Evolutionary conservation across 2,329 filamentous ascomycete genomes (phyloP).

Genomic region (Aspergillus tubingensis): DNA sequence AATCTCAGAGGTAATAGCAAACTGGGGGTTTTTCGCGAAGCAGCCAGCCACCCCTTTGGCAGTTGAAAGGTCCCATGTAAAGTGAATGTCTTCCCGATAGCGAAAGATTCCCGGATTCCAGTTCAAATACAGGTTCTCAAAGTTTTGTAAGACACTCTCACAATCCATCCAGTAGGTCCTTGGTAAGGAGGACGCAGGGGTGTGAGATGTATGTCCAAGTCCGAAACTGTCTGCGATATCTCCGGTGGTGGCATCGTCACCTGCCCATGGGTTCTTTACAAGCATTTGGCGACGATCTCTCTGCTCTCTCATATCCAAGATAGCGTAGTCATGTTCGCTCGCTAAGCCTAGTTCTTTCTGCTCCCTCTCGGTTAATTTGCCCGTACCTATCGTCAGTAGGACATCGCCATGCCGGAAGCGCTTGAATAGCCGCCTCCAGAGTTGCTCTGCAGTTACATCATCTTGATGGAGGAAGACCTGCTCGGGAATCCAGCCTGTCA

Average conservation of each 20-base stretch:
- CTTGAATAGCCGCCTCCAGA: constrained; percentile 76
- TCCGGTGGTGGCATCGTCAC: constrained; percentile 60
- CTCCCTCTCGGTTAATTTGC: constrained; percentile 73
- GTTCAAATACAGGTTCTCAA: constrained; percentile 94
- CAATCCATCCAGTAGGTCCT: constrained; percentile 95
- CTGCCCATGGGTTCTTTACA: constrained; percentile 91
- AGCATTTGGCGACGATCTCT: constrained; percentile 68
- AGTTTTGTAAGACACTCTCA: constrained; percentile 84
- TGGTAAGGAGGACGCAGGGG: constrained; percentile 46
- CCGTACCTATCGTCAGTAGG: constrained; percentile 86
- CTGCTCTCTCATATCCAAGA: constrained; percentile 73
- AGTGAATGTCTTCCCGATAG: constrained; percentile 84
- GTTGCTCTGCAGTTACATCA: constrained; percentile 71
- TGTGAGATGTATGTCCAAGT: constrained; percentile 16
- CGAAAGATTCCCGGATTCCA: constrained; percentile 89
- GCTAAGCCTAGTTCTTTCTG: constrained; percentile 80
- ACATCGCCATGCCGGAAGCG: constrained; percentile 78
- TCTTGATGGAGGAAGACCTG: constrained; percentile 89
- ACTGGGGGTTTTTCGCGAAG: constrained; percentile 66
- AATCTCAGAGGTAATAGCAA: constrained; percentile 54
- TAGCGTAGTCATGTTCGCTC: constrained; percentile 90
- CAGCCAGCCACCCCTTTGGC: constrained; percentile 67
- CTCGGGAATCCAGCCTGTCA: constrained; percentile 96
- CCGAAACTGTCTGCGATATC: constrained; percentile 22
- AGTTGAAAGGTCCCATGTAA: constrained; percentile 71